These are phyloP conservation scores for Adenanthera pavonina DNA, from an alignment of 306 rosid genomes.

Conservation along the genomic window DNA sequence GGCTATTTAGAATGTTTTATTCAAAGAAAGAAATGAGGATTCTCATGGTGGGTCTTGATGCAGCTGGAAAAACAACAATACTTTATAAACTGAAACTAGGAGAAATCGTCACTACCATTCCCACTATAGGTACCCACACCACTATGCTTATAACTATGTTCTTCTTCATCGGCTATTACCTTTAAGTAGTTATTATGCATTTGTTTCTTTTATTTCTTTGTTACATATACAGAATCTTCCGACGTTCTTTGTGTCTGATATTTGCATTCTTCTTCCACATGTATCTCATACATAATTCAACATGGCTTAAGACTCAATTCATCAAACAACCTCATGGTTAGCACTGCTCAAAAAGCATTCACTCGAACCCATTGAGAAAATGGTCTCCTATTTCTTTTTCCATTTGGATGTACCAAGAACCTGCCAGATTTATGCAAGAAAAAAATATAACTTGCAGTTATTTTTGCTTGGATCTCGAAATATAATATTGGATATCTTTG, in stretches of 20 bases:
- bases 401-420: neutral
- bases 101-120: slow-evolving; percentile 90
- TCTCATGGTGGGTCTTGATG: slow-evolving; percentile 93
- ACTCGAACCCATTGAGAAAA: neutral
- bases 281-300: neutral
- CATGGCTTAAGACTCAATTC: neutral
- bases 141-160: neutral
- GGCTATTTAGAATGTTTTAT: slow-evolving; percentile 65
- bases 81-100: slow-evolving; percentile 82
- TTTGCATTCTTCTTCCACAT: neutral
- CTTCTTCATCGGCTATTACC: neutral
- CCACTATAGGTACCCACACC: slow-evolving; percentile 69
- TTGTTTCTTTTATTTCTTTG: neutral
- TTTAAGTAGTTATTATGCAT: neutral
- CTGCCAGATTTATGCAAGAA: neutral
- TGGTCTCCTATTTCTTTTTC: neutral
- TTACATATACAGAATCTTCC: neutral
- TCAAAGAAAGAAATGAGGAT: slow-evolving; percentile 92
- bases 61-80: slow-evolving; percentile 87
- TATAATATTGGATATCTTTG: neutral
- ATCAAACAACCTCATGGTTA: neutral
- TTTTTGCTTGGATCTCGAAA: neutral
- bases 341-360: neutral
- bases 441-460: neutral
- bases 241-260: neutral